phyloP scores from a whole-genome alignment of 2,329 filamentous ascomycete genomes.

The Sordariomycetes sp. region DNA sequence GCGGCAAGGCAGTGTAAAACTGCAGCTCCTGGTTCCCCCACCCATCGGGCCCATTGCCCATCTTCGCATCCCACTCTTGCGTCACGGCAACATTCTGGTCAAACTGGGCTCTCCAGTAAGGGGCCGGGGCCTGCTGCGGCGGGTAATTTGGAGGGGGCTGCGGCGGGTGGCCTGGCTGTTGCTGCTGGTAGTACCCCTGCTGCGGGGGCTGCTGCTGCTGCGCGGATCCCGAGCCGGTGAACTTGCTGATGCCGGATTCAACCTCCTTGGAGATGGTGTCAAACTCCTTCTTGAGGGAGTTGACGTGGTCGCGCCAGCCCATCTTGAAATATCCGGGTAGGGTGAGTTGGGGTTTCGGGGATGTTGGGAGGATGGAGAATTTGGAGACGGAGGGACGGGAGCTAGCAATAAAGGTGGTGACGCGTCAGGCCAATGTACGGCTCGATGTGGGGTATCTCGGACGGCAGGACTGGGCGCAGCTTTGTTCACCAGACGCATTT shows the following conservation, averaged over 20 bases:
- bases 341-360: no score
- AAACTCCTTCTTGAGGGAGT: slow-evolving; percentile 27
- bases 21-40: slow-evolving; percentile 55
- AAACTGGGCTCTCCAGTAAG: slow-evolving; percentile 49
- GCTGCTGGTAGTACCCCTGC: slow-evolving; percentile 10
- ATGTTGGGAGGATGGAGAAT: no score
- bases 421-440: no score
- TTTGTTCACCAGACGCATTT: no score
- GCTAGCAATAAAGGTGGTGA: no score
- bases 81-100: slow-evolving; percentile 33
- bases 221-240: slow-evolving; percentile 5
- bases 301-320: slow-evolving; percentile 27
- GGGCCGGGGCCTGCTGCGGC: slow-evolving; percentile 10
- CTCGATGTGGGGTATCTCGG: no score
- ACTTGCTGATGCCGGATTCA: slow-evolving; percentile 8
- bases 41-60: slow-evolving; percentile 45
- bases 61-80: slow-evolving; percentile 42
- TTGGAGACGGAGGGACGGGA: no score
- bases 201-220: slow-evolving; percentile 10
- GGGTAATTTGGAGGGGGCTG: slow-evolving; percentile 10
- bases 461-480: no score
- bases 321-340: no score
- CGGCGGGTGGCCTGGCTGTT: slow-evolving; percentile 6
- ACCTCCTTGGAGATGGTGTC: slow-evolving; percentile 22
- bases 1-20: slow-evolving; percentile 39